Conservation (phyloP, 805 yeast genomes). For the Saccharomycopsis capsularis region DNA sequence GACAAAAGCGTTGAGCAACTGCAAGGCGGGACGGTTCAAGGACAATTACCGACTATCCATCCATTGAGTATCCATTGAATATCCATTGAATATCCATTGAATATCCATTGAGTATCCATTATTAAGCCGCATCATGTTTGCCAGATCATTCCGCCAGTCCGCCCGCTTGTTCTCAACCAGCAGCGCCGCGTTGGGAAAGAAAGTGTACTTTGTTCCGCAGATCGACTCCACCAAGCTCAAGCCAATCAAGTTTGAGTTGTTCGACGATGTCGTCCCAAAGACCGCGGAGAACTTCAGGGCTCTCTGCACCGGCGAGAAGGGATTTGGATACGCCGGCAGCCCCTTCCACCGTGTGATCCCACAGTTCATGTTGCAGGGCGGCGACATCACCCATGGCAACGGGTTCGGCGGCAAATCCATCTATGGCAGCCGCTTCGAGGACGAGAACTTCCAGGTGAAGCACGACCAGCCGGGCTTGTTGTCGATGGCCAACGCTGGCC, state of each 20-base stretch:
- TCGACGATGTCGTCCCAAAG: conserved; percentile 68
- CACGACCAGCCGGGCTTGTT: conserved; percentile 83
- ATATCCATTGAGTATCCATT: no score
- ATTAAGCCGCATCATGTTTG: background rate
- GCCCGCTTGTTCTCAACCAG: conserved; percentile 12
- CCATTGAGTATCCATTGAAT: no score
- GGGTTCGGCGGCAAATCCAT: conserved; percentile 81
- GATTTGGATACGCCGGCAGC: conserved; percentile 72
- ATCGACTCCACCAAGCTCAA: conserved; percentile 55
- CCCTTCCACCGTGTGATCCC: conserved; percentile 89
- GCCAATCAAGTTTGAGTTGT: conserved; percentile 73
- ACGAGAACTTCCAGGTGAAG: conserved; percentile 69
- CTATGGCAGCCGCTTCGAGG: conserved; percentile 81
- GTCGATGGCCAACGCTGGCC: conserved; percentile 98
- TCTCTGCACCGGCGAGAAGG: conserved; percentile 83
- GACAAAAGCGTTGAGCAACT: no score
- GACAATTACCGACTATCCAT: no score
- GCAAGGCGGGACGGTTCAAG: no score
- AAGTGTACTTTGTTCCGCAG: conserved; percentile 17
- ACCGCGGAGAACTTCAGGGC: conserved; percentile 88
- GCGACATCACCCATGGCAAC: conserved; percentile 68
- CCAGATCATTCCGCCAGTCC: background rate
- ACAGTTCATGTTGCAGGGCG: conserved; percentile 90
- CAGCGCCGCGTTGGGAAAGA: conserved; percentile 15
- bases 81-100: no score